Percentiles rank a stretch among this genome's conserved stretches.
These are phyloP conservation scores for Vairimorpha ceranae DNA, from an alignment of 371 early-diverging fungal genomes.

Conservation along the genomic window DNA sequence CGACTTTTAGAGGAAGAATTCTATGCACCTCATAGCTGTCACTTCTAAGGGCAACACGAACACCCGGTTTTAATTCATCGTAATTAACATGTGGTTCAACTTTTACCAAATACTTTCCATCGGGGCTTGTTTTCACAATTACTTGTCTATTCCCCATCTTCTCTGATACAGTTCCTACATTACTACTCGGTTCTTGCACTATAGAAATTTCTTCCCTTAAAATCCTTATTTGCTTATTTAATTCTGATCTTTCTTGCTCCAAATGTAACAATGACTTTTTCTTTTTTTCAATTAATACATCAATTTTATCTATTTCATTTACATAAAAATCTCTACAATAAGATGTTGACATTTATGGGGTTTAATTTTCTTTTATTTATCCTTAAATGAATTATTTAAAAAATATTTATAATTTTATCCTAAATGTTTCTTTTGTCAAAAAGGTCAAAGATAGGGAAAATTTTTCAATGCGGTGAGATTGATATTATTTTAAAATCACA, in stretches of 20 bases:
- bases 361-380: neutral
- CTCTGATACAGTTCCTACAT: conserved; percentile 95
- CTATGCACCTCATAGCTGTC: conserved; percentile 84
- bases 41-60: conserved; percentile 90
- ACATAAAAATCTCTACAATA: conserved; percentile 52
- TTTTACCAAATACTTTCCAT: conserved; percentile 95
- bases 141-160: conserved; percentile 97
- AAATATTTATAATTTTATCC: neutral
- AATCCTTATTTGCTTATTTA: conserved; percentile 83
- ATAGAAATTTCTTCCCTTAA: conserved; percentile 90
- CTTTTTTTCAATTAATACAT: conserved; percentile 52
- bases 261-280: conserved; percentile 82
- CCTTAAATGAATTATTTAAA: neutral
- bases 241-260: conserved; percentile 89
- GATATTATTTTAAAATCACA: neutral
- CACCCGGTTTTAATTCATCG: conserved; percentile 81
- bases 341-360: conserved; percentile 5
- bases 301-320: conserved; percentile 52
- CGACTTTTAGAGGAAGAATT: conserved; percentile 64
- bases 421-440: neutral
- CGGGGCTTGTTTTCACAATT: conserved; percentile 91
- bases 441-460: neutral
- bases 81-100: conserved; percentile 80
- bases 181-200: conserved; percentile 88
- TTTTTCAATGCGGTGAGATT: neutral